phyloP scores from a whole-genome alignment of 2,329 filamentous ascomycete genomes.

The Aureobasidium sp. region DNA sequence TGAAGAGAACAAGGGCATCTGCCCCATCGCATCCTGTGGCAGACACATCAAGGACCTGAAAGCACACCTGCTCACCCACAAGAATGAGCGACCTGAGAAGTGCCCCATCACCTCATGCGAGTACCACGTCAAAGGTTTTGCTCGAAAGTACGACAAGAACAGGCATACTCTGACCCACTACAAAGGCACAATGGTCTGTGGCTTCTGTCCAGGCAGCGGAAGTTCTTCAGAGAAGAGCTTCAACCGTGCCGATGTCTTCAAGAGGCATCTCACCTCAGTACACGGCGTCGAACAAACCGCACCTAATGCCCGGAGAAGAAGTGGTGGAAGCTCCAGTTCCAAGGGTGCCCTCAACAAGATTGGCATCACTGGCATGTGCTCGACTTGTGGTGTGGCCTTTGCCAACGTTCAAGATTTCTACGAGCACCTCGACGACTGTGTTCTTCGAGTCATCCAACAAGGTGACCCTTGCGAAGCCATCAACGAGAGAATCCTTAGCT shows the following conservation, averaged over 20 bases:
- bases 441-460: constrained; percentile 53
- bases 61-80: constrained; percentile 90
- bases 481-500: constrained; percentile 45
- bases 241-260: constrained; percentile 92
- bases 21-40: constrained; percentile 76
- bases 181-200: constrained; percentile 95
- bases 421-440: constrained; percentile 76
- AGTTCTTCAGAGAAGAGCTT: constrained; percentile 90
- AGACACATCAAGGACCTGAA: constrained; percentile 84
- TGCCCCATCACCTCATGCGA: constrained; percentile 88
- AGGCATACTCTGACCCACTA: constrained; percentile 89
- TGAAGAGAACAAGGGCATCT: constrained; percentile 55
- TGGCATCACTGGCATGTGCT: constrained; percentile 76
- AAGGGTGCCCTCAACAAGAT: constrained; percentile 59
- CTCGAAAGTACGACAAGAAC: constrained; percentile 94
- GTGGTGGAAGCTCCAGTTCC: constrained; percentile 29
- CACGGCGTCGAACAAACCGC: constrained; percentile 90
- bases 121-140: constrained; percentile 87
- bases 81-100: constrained; percentile 84
- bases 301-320: constrained; percentile 80
- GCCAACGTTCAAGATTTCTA: constrained; percentile 91
- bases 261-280: constrained; percentile 81
- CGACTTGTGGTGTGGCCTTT: constrained; percentile 80
- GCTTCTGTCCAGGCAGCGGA: constrained; percentile 83
- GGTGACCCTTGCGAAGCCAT: constrained; percentile 49